Conservation (phyloP, 108 stramenopile species). For the Tribonema minus region DNA sequence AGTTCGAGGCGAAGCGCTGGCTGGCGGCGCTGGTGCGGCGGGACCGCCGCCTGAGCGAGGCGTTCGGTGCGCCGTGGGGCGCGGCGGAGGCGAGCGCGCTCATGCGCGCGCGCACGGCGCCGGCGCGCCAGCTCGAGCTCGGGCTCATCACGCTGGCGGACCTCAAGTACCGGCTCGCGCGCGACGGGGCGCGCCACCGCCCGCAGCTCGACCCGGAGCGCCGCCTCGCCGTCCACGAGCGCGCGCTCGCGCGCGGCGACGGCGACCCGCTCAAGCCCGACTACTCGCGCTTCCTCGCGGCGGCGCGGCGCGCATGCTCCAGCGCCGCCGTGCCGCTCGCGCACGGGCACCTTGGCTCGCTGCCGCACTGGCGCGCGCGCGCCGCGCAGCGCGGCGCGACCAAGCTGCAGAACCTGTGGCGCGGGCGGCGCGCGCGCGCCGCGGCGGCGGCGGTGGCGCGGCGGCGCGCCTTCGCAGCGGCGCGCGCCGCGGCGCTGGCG, state of each 20-base stretch:
- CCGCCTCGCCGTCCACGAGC: constrained; percentile 17
- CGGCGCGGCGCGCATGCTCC: not conserved
- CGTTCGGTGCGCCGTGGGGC: constrained; percentile 13
- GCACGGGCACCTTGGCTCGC: constrained; percentile 55
- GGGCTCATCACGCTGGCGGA: constrained; percentile 22
- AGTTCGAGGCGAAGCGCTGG: constrained; percentile 28
- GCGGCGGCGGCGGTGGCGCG: constrained; percentile 36
- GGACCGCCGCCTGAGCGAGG: constrained; percentile 1
- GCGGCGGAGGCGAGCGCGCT: constrained; percentile 12
- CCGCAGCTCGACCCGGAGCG: constrained; percentile 10
- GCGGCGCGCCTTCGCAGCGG: constrained; percentile 47
- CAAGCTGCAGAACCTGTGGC: constrained; percentile 51
- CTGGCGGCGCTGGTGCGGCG: constrained; percentile 12
- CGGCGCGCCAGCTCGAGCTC: constrained; percentile 25
- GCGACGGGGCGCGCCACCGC: constrained; percentile 3
- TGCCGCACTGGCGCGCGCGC: constrained; percentile 20
- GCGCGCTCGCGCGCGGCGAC: constrained; percentile 27
- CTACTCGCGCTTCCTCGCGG: constrained; percentile 53
- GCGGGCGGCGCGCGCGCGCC: constrained; percentile 35
- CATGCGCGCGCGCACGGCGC: constrained; percentile 5
- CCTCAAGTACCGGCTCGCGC: not conserved
- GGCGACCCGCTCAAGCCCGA: constrained; percentile 57
- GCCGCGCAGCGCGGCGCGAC: constrained; percentile 22
- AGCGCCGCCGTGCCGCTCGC: constrained; percentile 47
- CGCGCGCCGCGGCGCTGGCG: constrained; percentile 41